These are phyloP conservation scores for Calonectria crousiana DNA, from an alignment of 2,329 filamentous ascomycete species.

Conservation along the genomic window DNA sequence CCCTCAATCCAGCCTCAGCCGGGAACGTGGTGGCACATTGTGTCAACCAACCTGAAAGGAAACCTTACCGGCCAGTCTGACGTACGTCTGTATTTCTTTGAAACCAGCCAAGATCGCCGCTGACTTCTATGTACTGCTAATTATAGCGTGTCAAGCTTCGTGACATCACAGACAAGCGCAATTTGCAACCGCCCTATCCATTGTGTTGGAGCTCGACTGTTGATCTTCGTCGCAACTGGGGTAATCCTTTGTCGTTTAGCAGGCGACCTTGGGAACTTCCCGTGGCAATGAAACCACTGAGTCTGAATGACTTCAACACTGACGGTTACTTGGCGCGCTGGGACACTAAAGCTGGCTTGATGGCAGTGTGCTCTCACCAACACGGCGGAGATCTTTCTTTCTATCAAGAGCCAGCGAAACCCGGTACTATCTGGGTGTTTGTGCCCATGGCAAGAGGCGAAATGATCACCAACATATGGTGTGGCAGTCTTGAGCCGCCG, in stretches of 20 bases:
- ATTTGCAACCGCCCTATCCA: too few species aligned
- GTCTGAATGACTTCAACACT: background rate
- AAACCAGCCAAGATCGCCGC: background rate
- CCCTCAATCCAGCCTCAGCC: background rate
- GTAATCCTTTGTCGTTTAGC: background rate
- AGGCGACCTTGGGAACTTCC: background rate
- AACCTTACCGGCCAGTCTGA: background rate
- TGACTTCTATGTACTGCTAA: background rate
- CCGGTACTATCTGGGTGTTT: background rate
- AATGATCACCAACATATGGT: background rate
- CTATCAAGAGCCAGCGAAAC: background rate
- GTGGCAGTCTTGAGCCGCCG: too few species aligned
- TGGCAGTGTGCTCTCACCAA: background rate
- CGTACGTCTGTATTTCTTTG: background rate
- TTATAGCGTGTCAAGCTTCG: background rate
- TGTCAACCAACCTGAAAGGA: too few species aligned
- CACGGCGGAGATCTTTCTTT: background rate
- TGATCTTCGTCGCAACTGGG: background rate
- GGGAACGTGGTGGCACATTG: background rate
- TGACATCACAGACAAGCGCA: background rate
- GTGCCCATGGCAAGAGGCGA: background rate
- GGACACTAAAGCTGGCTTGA: background rate
- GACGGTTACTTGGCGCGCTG: background rate
- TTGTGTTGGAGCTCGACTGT: background rate
- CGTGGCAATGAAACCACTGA: background rate